Conservation (phyloP, 108 stramenopile genomes). For the Phaeodactylum tricornutum region DNA sequence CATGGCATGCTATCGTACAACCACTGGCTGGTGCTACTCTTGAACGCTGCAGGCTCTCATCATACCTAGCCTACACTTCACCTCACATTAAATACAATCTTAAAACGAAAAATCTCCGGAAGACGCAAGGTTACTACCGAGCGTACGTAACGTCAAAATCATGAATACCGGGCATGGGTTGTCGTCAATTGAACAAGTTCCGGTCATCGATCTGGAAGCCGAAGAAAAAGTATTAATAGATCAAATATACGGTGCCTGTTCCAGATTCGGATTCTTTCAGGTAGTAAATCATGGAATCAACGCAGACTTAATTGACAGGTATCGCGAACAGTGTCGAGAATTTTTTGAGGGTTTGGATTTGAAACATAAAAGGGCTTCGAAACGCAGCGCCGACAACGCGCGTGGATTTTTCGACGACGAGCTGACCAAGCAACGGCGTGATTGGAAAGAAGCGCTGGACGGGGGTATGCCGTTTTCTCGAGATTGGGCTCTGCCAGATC, state of each 20-base stretch:
- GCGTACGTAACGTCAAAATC: too few species aligned
- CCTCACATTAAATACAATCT: too few species aligned
- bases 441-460: slow-evolving; percentile 87
- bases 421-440: slow-evolving; percentile 79
- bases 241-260: slow-evolving; percentile 55
- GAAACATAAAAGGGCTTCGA: slow-evolving; percentile 34
- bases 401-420: slow-evolving; percentile 92
- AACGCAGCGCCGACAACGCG: slow-evolving; percentile 66
- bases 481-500: slow-evolving; percentile 41
- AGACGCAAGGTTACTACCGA: too few species aligned
- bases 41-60: too few species aligned
- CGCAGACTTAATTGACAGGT: slow-evolving; percentile 31
- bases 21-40: too few species aligned
- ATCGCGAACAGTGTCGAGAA: slow-evolving; percentile 34
- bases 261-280: slow-evolving; percentile 86
- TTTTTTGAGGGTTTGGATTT: slow-evolving; percentile 71
- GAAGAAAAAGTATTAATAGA: slow-evolving; percentile 19
- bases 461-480: slow-evolving; percentile 69
- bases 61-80: too few species aligned
- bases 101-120: too few species aligned
- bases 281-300: slow-evolving; percentile 68
- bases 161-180: too few species aligned
- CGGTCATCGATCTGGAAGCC: slow-evolving; percentile 37
- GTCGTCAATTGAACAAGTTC: too few species aligned
- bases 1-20: too few species aligned